Evolutionary conservation across 257 asterid species (phyloP).

Genomic region (Forsythia viridissima): DNA sequence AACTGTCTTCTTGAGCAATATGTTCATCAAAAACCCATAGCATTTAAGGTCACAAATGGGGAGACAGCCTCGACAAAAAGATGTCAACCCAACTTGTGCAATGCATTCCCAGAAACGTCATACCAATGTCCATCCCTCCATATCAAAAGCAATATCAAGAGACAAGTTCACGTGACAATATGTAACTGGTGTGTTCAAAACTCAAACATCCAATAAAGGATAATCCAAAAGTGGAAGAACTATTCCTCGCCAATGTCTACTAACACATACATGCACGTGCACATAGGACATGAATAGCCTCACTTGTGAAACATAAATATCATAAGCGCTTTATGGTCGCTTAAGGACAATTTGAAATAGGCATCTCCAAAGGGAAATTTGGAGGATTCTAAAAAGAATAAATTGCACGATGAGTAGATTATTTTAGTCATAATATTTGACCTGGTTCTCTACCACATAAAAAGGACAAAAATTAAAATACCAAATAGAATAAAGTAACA

Average conservation of each 20-base stretch:
- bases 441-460: neutral
- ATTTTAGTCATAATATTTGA: neutral
- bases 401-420: slow-evolving; percentile 1
- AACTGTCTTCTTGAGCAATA: neutral
- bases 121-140: neutral
- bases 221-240: neutral
- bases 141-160: slow-evolving; percentile 6
- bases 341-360: neutral
- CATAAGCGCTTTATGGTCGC: neutral
- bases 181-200: neutral
- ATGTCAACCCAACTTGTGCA: neutral
- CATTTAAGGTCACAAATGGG: neutral
- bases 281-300: too few species aligned
- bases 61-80: neutral
- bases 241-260: neutral
- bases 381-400: neutral
- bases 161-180: neutral
- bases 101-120: neutral
- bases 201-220: neutral
- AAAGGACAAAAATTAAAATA: slow-evolving; percentile 7
- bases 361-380: neutral
- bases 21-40: neutral
- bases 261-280: too few species aligned
- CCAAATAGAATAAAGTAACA: slow-evolving; percentile 4
- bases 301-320: too few species aligned